These are phyloP conservation scores for Blakeslea trispora DNA, from an alignment of 371 early-diverging fungal genomes.

Conservation along the genomic window DNA sequence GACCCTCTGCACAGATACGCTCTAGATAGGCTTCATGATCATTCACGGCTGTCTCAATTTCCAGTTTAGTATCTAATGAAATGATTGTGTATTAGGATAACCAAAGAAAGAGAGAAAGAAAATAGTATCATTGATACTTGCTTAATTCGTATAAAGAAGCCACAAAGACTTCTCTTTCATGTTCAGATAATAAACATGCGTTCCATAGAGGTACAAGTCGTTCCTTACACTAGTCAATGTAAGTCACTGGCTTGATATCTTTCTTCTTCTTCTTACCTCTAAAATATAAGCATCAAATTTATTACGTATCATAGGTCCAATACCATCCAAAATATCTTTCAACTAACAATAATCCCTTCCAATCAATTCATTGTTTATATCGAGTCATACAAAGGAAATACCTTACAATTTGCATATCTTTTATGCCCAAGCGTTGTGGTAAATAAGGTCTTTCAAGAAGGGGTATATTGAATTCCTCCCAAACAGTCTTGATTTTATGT, in stretches of 20 bases:
- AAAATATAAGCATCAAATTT: conserved; percentile 45
- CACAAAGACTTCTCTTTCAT: conserved; percentile 49
- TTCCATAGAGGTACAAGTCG: conserved; percentile 44
- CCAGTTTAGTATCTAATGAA: conserved; percentile 24
- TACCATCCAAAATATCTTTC: conserved; percentile 34
- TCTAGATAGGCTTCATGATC: conserved; percentile 46
- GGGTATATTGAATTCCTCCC: conserved; percentile 30
- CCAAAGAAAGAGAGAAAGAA: conserved; percentile 1
- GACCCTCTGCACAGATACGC: conserved; percentile 41
- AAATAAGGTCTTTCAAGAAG: conserved; percentile 18
- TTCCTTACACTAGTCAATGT: conserved; percentile 29
- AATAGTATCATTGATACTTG: conserved; percentile 38
- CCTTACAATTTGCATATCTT: conserved; percentile 19
- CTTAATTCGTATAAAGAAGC: conserved; percentile 44
- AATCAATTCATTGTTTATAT: too few relatives aligned
- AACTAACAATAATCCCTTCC: too few relatives aligned
- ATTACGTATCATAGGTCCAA: conserved; percentile 28
- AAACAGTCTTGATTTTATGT: conserved; percentile 20
- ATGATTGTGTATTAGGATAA: too few relatives aligned
- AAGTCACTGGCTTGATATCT: too few relatives aligned
- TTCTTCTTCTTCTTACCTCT: conserved; percentile 23
- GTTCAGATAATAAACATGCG: conserved; percentile 47
- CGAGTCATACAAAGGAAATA: not conserved
- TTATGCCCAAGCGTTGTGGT: conserved; percentile 23
- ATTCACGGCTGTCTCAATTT: conserved; percentile 30